These are phyloP conservation scores for Lactarius psammicola DNA, from an alignment of 768 basidiomycete species.

Conservation along the genomic window DNA sequence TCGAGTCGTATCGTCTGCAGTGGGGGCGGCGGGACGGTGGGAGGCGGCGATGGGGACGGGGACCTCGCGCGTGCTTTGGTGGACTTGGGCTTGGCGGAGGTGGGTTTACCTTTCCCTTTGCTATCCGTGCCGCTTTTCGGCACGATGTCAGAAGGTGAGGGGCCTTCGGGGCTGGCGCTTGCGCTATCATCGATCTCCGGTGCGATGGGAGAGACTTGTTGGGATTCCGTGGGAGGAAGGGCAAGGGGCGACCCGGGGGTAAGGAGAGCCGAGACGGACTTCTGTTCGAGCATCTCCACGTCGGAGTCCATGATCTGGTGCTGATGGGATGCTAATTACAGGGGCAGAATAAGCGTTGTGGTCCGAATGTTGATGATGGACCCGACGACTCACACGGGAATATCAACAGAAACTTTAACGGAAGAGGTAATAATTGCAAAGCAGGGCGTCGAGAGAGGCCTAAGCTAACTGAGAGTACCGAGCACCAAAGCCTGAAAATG, in stretches of 20 bases:
- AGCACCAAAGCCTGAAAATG: slow-evolving; percentile 11
- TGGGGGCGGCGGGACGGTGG: slow-evolving; percentile 45
- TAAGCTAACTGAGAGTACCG: background rate
- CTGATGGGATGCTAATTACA: background rate
- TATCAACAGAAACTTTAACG: background rate
- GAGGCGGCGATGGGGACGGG: slow-evolving; percentile 59
- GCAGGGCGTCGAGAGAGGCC: background rate
- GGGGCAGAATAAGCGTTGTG: background rate
- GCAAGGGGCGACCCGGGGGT: slow-evolving; percentile 8
- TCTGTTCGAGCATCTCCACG: slow-evolving; percentile 22
- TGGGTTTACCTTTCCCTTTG: slow-evolving; percentile 29
- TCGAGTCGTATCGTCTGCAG: slow-evolving; percentile 65
- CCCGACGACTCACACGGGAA: background rate
- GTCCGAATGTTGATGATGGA: background rate
- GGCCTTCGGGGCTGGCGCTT: slow-evolving; percentile 28
- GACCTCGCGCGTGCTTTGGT: slow-evolving; percentile 46
- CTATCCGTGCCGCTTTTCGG: slow-evolving; percentile 27
- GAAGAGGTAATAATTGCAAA: background rate
- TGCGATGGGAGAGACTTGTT: slow-evolving; percentile 11
- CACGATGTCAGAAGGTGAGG: slow-evolving; percentile 27
- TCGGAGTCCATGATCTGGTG: slow-evolving; percentile 19
- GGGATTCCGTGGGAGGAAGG: slow-evolving; percentile 22
- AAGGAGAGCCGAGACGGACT: slow-evolving; percentile 12
- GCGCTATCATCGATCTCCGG: slow-evolving; percentile 17
- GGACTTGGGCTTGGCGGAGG: slow-evolving; percentile 49